Evolutionary conservation across 2,329 filamentous ascomycete genomes (phyloP).

Genomic region (Monilinia aucupariae): DNA sequence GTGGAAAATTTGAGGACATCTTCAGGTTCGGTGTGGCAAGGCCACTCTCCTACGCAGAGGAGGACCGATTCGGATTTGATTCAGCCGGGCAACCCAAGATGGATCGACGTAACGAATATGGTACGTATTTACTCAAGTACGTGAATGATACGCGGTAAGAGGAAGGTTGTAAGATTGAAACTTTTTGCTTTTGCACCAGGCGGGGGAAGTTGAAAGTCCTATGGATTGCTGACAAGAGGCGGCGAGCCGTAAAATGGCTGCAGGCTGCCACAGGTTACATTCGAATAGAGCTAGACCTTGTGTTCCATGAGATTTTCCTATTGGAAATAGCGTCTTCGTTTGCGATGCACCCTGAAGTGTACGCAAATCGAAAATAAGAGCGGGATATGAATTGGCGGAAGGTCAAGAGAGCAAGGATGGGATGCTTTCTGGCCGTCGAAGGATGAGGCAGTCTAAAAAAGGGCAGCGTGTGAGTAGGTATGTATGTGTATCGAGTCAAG

Average conservation of each 20-base stretch:
- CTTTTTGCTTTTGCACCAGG: conserved; percentile 16
- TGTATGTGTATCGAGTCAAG: not conserved
- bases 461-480: not conserved
- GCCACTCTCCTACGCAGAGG: conserved; percentile 28
- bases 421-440: not conserved
- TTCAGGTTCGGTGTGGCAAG: conserved; percentile 26
- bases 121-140: conserved; percentile 10
- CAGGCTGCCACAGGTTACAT: conserved; percentile 29
- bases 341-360: conserved; percentile 26
- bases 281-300: conserved; percentile 30
- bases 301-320: conserved; percentile 26
- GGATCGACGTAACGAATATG: conserved; percentile 10
- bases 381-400: not conserved
- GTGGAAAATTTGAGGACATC: conserved; percentile 35
- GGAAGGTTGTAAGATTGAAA: conserved; percentile 1
- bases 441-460: conserved; percentile 18
- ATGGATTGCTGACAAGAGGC: conserved; percentile 28
- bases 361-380: conserved; percentile 14
- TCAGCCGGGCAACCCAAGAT: conserved; percentile 19
- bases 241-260: conserved; percentile 28
- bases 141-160: conserved; percentile 12
- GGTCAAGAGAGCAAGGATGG: conserved; percentile 15
- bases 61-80: conserved; percentile 22
- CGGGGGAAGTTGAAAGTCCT: conserved; percentile 18
- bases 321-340: conserved; percentile 25